Evolutionary conservation across 2,329 filamentous ascomycete genomes (phyloP), one percentile per base, ranked within the genome.

Genomic region (Parafenestella ontariensis): DNA sequence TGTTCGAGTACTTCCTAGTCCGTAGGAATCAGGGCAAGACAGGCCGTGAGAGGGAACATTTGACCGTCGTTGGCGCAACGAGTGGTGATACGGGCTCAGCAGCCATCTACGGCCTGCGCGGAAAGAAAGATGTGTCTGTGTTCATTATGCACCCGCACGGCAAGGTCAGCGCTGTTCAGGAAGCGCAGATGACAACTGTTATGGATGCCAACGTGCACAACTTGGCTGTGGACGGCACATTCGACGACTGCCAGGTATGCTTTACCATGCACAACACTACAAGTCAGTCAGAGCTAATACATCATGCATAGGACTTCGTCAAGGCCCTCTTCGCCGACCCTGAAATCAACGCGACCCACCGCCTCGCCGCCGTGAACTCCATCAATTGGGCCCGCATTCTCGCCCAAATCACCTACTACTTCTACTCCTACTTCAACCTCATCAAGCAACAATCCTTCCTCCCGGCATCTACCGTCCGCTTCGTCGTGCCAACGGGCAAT

Each of bases 301-400:
- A n/a, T n/a, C n/a, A n/a, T 34, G n/a, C 34, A 20, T 66, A 89
- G 85, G 92, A 96, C 77, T 96, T 95, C 52, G 89, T 99, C 74
- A 98, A 99, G 79, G 88, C 90, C 1, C 84, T 99, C 45, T 97
- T 98, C 73, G 88, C 87, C 59, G 94, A 99, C 68, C 82, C 89
- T 2, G 87, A 92, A 50, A 89, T 91, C 74, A 98, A 98, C 82
- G 81, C 84, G 65, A 87, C 85, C 1, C 86, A 94, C 71, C 92
- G 91, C 64, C 88, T 98, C 39, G 94, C 90, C 36, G 94, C 95
- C 39, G 92, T 98, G 64, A 98, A 98, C 82, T 95, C 90, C 41
- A 98, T 98, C 80, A 98, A 98, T 80, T 97, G 89, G 85, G 90
- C 93, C 1, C 85, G 95, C 66, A 98, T 99, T 65, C 85, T 99